phyloP scores from a whole-genome alignment of 345 rosid genomes.

The Heritiera littoralis region DNA sequence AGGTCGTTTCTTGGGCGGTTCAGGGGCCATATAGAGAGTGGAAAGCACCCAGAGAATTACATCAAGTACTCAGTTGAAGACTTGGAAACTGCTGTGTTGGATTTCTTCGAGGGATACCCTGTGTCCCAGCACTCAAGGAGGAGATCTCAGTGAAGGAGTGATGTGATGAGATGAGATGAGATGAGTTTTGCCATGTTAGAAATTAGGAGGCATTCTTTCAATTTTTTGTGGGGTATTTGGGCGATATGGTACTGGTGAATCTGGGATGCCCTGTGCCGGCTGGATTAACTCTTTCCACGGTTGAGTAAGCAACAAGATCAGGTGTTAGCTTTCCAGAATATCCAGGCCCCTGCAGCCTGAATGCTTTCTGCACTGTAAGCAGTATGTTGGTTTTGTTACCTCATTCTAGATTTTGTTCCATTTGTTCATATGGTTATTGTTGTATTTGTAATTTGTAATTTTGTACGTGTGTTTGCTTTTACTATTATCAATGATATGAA shows the following conservation, averaged over 20 bases:
- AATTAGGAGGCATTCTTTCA: constrained; percentile 60
- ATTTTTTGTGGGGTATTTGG: constrained; percentile 55
- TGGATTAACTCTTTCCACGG: neutral
- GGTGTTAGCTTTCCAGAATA: constrained; percentile 25
- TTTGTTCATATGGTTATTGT: constrained; percentile 55
- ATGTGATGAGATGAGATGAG: neutral
- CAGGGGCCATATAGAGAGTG: constrained; percentile 89
- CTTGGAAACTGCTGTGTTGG: constrained; percentile 77
- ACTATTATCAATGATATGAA: constrained; percentile 31
- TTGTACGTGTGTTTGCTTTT: constrained; percentile 42
- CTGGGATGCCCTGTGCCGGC: constrained; percentile 25
- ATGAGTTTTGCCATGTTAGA: constrained; percentile 43
- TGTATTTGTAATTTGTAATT: constrained; percentile 25
- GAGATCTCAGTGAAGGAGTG: constrained; percentile 59
- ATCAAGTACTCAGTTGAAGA: constrained; percentile 86
- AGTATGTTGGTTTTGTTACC: constrained; percentile 40
- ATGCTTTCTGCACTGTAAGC: constrained; percentile 61
- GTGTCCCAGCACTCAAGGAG: constrained; percentile 77
- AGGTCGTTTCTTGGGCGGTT: constrained; percentile 92
- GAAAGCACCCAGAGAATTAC: constrained; percentile 92
- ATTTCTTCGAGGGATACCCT: constrained; percentile 88
- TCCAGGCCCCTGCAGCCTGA: constrained; percentile 39
- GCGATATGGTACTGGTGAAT: constrained; percentile 36
- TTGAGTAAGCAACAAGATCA: constrained; percentile 5
- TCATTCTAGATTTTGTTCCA: constrained; percentile 45